These are phyloP conservation scores for Colletotrichum truncatum DNA, from an alignment of 2,329 filamentous ascomycete species.

Conservation along the genomic window DNA sequence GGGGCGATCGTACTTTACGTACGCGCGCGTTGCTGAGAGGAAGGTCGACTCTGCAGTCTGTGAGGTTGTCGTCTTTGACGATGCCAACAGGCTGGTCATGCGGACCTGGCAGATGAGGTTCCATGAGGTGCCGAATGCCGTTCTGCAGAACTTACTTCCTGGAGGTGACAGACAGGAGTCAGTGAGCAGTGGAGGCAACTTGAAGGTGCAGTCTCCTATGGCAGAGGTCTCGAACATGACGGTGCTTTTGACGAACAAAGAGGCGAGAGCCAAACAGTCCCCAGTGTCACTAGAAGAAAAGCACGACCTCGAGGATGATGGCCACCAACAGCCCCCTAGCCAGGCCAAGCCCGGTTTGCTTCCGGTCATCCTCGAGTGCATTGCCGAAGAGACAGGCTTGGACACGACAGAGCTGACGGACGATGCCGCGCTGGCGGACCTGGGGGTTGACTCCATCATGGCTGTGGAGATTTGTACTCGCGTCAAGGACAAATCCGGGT, in stretches of 20 bases:
- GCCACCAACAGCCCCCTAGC: neutral
- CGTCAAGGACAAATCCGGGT: neutral
- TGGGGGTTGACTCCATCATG: neutral
- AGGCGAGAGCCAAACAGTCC: neutral
- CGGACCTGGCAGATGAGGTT: too few species aligned
- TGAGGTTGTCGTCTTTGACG: constrained; percentile 3
- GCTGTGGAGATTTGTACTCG: neutral
- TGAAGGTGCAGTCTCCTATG: too few species aligned
- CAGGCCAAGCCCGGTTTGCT: too few species aligned
- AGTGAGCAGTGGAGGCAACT: too few species aligned
- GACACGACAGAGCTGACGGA: neutral
- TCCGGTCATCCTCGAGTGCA: too few species aligned
- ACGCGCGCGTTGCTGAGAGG: neutral
- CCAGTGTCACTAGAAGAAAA: too few species aligned
- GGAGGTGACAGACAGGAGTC: too few species aligned
- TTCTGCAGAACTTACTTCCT: too few species aligned
- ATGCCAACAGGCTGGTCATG: neutral
- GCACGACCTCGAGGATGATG: neutral
- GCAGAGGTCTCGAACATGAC: too few species aligned
- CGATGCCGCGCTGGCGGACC: neutral
- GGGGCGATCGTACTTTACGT: neutral
- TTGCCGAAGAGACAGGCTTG: neutral
- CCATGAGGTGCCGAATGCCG: too few species aligned
- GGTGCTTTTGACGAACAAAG: too few species aligned
- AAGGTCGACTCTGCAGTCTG: neutral